These are phyloP conservation scores for Usnea hakonensis DNA, from an alignment of 495 filamentous ascomycete genomes.

Conservation along the genomic window DNA sequence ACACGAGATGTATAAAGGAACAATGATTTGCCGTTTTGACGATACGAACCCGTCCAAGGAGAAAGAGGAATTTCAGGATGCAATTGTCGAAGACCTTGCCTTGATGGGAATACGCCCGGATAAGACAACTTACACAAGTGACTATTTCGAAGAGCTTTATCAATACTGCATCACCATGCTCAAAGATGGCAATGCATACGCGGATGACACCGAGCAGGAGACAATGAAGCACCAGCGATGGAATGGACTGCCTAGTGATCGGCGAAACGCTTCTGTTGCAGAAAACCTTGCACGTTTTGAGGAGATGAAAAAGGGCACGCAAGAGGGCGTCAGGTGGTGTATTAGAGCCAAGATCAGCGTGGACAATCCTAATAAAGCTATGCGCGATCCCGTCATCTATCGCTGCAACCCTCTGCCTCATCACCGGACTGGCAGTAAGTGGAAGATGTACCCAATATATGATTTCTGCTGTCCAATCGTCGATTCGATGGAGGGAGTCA, in stretches of 20 bases:
- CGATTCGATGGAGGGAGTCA: conserved; percentile 85
- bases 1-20: conserved; percentile 79
- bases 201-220: conserved; percentile 82
- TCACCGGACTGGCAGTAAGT: conserved; percentile 80
- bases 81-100: conserved; percentile 77
- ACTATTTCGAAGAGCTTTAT: conserved; percentile 87
- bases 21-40: conserved; percentile 75
- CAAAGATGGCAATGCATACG: conserved; percentile 78
- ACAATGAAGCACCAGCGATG: conserved; percentile 75
- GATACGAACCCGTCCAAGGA: conserved; percentile 94
- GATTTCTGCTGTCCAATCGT: conserved; percentile 91
- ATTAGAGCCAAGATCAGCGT: conserved; percentile 83
- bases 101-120: conserved; percentile 84
- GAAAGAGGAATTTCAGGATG: conserved; percentile 83
- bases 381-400: conserved; percentile 92
- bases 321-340: conserved; percentile 71
- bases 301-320: conserved; percentile 77
- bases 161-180: conserved; percentile 70
- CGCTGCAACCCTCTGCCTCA: conserved; percentile 71
- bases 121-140: conserved; percentile 67
- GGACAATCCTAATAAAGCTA: conserved; percentile 41
- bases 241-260: conserved; percentile 64
- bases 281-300: conserved; percentile 75
- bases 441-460: conserved; percentile 96
- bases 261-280: conserved; percentile 68